Evolutionary conservation across 1,284 basidiomycete species (phyloP), one percentile per base, ranked within the genome.

Genomic region (Irpex sp.): DNA sequence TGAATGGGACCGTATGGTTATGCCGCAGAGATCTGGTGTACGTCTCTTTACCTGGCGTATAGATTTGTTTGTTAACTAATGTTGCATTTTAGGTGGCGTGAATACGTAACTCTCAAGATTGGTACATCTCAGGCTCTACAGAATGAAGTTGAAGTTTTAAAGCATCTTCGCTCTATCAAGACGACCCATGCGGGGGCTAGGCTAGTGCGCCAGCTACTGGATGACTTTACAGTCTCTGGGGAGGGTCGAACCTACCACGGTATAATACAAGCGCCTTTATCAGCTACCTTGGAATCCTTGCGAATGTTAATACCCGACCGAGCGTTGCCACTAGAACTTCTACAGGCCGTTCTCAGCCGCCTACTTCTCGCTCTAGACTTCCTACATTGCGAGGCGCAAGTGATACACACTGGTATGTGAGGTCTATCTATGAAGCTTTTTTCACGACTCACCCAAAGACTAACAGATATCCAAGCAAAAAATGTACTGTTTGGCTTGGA

Each of bases 1-100:
- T 61, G 31, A 69, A 65, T 59, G 64, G 69, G 7, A 74, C 72
- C 11, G 69, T 68, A 19, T 74, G 73, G 73, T 68, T 75, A 34
- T 67, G 65, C n/a, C n/a, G n/a, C 31, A 65, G 66, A 37, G 69
- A 72, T 59, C 66, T 72, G 15, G 15, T 48, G 70, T 74, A 57
- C 54, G 67, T 64, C 26, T 9, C 31, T 34, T 34, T 34, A 34
- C 31, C 31, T 34, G 31, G 36, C 11, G 19, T 31, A 44, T 57
- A n/a, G 19, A 40, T 37, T 38, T 11, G 21, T 26, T 44, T 57
- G 36, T 52, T 15, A 17, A 11, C 11, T 5, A 17, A 15, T 21
- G 51, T 19, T 54, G n/a, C 15, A 5, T 11, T 54, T 26, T 15
- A 19, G 19, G 21, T 19, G 21, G 51, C 62, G 21, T 38, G 59